Base-by-base conservation (phyloP, 2,329 filamentous ascomycete genomes). In the Penicillium sp. region DNA sequence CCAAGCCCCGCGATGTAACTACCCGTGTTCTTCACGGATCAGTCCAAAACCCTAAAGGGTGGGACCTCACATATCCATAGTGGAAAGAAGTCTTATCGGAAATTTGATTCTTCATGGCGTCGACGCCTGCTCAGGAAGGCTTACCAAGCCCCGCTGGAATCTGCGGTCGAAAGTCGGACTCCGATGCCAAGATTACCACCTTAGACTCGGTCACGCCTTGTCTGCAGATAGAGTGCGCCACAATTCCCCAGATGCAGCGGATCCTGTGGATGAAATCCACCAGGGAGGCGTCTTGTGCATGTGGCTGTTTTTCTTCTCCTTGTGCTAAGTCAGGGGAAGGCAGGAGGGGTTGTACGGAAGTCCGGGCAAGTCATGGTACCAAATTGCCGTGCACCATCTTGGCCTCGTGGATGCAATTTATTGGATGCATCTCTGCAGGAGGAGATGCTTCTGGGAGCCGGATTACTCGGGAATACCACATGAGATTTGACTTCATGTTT, bases 151-250 rank as follows among this genome's bases (percentile, higher is more conserved):
- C 18, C 18, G 8, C 33, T 30, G 12, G 30, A 39, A 30, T 29
- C 35, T 43, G 41, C 18, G 30, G 34, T 28, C 11, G 29, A 32
- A n/a, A 32, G 38, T 43, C 45, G 48, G 48, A 50, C 39, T 49
- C 48, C 46, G 46, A 35, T 14, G 46, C 46, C 46, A 49, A 49
- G 39, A 25, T 47, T 51, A 47, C 44, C 12, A 49, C 46, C 48
- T 35, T 48, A 50, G 50, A 49, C 38, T 37, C 31, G 17, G 30
- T 14, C 10, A 26, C 37, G 27, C 35, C 36, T 36, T 42, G 30
- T 38, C 15, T 43, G 29, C 26, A 39, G 33, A 41, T 23, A 18
- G 7, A 37, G 36, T 37, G 32, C 41, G 30, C 6, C 14, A 18
- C 11, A 6, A n/a, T 13, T 20, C 22, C 5, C n/a, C 8, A 12